Percentiles rank a stretch among this genome's conserved stretches.
These are phyloP conservation scores for Mycena vulgaris DNA, from an alignment of 768 basidiomycete species.

Conservation along the genomic window DNA sequence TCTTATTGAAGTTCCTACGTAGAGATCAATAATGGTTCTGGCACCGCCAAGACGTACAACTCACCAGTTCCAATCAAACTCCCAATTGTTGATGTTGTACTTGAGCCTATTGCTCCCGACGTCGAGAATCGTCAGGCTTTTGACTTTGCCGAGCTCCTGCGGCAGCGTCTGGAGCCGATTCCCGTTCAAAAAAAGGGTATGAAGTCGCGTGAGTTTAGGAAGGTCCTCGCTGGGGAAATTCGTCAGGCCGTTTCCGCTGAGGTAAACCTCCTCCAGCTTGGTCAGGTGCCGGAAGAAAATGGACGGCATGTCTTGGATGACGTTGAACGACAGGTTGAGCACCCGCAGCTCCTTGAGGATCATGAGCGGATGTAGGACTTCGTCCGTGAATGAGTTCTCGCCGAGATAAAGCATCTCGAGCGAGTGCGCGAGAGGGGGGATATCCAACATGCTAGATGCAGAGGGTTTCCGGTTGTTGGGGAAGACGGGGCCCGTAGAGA, in stretches of 20 bases:
- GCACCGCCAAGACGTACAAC: conserved; percentile 41
- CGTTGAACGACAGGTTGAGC: conserved; percentile 95
- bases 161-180: conserved; percentile 95
- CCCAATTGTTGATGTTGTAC: conserved; percentile 99
- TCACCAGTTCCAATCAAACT: conserved; percentile 99
- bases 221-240: conserved; percentile 93
- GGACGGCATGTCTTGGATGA: conserved; percentile 89
- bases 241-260: conserved; percentile 96
- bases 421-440: conserved; percentile 75
- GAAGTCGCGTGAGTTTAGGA: conserved; percentile 75
- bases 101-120: conserved; percentile 94
- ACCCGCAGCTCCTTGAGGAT: conserved; percentile 83
- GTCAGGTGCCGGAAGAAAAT: conserved; percentile 81
- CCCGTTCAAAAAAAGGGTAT: conserved; percentile 90
- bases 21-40: neutral
- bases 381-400: conserved; percentile 90
- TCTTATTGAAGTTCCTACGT: conserved; percentile 94
- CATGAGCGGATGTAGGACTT: conserved; percentile 81
- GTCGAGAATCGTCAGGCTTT: conserved; percentile 85
- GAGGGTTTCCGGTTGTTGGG: conserved; percentile 52
- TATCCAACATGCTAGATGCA: conserved; percentile 38
- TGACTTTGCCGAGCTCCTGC: conserved; percentile 89
- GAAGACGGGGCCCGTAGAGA: conserved; percentile 37
- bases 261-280: conserved; percentile 87
- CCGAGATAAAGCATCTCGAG: conserved; percentile 88